A percentile compares a stretch with the other conserved stretches of the same genome.
Evolutionary conservation across 257 asterid genomes (phyloP).

Genomic region (Solanum habrochaites): DNA sequence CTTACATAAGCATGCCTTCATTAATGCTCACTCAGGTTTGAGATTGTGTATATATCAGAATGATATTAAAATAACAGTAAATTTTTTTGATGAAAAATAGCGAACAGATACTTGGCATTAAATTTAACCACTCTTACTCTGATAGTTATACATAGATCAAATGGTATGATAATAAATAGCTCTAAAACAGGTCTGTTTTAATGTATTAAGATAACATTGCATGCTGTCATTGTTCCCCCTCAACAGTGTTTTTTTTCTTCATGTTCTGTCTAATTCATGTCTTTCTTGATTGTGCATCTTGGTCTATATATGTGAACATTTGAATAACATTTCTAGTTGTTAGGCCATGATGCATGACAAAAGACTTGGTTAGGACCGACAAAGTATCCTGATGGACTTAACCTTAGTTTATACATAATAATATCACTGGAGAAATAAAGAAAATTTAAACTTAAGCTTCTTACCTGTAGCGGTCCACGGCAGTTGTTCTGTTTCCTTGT

Average conservation of each 20-base stretch:
- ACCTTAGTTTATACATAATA: not conserved
- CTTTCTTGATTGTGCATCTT: not conserved
- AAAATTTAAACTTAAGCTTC: not conserved
- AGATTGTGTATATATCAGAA: not conserved
- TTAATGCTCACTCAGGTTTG: not conserved
- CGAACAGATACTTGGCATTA: not conserved
- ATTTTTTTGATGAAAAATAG: not conserved
- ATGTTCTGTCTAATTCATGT: not conserved
- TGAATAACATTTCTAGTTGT: not conserved
- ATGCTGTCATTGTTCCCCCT: not conserved
- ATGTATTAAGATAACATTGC: not conserved
- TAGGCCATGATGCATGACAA: not conserved
- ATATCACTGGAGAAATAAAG: not conserved
- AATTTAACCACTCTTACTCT: not conserved
- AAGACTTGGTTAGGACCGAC: not conserved
- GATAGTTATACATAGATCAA: not conserved
- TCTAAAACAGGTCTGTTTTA: not conserved
- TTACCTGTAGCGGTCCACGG: constrained; percentile 83
- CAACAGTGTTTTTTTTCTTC: not conserved
- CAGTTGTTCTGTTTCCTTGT: constrained; percentile 83
- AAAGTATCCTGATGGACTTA: not conserved
- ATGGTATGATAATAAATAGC: not conserved
- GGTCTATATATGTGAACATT: not conserved
- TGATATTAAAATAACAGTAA: not conserved
- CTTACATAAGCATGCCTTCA: not conserved